Evolutionary conservation across 805 yeast genomes (phyloP), one percentile per base, ranked within the genome.

Genomic region (Metschnikowia proteae): DNA sequence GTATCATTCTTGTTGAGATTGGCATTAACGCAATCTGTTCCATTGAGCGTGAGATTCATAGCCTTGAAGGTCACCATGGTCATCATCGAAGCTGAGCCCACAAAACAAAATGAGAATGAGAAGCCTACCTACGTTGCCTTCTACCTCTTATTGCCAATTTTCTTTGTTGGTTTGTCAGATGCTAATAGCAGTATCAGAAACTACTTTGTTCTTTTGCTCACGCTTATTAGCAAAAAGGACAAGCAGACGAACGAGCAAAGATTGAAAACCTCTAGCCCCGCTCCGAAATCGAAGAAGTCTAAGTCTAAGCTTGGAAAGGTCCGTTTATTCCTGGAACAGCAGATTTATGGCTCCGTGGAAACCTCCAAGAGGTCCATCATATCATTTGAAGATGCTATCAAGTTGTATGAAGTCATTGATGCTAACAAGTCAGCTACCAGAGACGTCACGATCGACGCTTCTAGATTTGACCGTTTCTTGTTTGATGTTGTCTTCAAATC

Each of bases 331-430:
- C 63, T 84, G 64, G 75, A 75, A 29, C 73, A 78, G 13, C 71
- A 74, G 40, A 71, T 89, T 11, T 91, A 85, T 60, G 89, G 85
- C 9, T 60, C 70, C 6, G 57, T 58, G 11, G 64, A 71, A 9
- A 71, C 79, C 2, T 58, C 68, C 9, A 67, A 73, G 13, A 64
- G 86, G 44, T 79, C 84, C 26, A 70, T 83, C 46, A 73, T 88
- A 26, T 68, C 84, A 23, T 85, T 89, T 33, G 78, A 78, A 40
- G 96, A 89, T 60, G 80, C 82, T n/a, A 69, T 49, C 67, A 71
- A 27, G 54, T 64, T 48, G 56, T 61, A 33, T 63, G 81, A 56
- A 13, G 45, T 50, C 6, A 51, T 71, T 28, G 49, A 61, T 13
- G 59, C 54, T 6, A 57, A 58, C 28, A 53, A 60, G 11, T 47